Evolutionary conservation across 139 green algal species (phyloP).

Genomic region (Closterium sp.): DNA sequence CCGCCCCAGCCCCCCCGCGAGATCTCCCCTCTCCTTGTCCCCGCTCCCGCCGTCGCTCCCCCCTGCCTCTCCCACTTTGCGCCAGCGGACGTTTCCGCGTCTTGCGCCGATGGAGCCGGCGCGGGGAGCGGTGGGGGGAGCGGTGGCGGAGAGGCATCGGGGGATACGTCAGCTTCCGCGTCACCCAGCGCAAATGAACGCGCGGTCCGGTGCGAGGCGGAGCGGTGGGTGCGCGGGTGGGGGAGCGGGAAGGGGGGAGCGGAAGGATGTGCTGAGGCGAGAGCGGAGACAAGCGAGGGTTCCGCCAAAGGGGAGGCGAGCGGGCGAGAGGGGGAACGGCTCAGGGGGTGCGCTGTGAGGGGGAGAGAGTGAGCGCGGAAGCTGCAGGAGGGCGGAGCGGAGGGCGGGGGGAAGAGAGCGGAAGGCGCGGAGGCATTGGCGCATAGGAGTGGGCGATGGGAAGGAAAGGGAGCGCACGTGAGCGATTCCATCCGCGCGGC

Average conservation of each 20-base stretch:
- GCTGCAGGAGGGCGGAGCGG: not conserved
- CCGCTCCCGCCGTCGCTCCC: not conserved
- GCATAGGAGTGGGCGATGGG: not conserved
- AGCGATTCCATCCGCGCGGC: not conserved
- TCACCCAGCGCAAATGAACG: not conserved
- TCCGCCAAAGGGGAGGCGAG: not conserved
- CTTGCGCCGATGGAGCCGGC: not conserved
- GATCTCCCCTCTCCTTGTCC: not conserved
- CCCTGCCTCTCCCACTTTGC: not conserved
- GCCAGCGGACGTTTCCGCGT: not conserved
- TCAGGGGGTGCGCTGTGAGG: not conserved
- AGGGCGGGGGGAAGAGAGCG: not conserved
- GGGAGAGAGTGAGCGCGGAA: not conserved
- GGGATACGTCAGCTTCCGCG: not conserved
- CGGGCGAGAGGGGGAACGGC: not conserved
- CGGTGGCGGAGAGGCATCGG: no score
- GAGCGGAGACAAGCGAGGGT: not conserved
- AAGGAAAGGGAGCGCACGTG: not conserved
- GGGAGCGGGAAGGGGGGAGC: not conserved
- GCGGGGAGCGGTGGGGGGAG: no score
- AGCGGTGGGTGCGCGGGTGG: not conserved
- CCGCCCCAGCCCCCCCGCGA: not conserved
- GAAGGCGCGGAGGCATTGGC: not conserved
- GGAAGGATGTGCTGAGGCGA: not conserved
- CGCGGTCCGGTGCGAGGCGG: not conserved